Percentiles rank a stretch among this genome's conserved stretches.
Evolutionary conservation across 2,329 filamentous ascomycete species (phyloP).

Genomic region (Gyromitra esculenta): DNA sequence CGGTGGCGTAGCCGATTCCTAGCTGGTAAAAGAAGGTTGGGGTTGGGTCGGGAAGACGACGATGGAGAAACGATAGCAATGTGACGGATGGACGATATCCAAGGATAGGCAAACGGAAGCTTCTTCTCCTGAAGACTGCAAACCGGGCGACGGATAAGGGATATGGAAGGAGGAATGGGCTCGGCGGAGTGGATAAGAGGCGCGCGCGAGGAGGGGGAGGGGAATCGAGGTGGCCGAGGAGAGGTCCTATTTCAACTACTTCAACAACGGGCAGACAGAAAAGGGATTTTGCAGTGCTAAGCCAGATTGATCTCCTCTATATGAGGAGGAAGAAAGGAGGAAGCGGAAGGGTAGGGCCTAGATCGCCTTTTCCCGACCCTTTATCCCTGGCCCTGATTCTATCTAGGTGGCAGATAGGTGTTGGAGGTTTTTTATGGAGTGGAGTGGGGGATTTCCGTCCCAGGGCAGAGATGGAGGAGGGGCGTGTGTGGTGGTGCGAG

Average conservation of each 20-base stretch:
- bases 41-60: conserved; percentile 18
- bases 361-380: conserved; percentile 45
- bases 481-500: conserved; percentile 34
- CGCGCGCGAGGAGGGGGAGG: conserved; percentile 7
- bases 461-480: conserved; percentile 28
- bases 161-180: background rate
- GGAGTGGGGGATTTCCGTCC: conserved; percentile 47
- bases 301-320: conserved; percentile 34
- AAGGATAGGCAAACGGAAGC: conserved; percentile 44
- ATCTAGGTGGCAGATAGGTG: conserved; percentile 13
- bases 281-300: conserved; percentile 32
- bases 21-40: background rate
- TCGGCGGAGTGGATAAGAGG: conserved; percentile 22
- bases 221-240: conserved; percentile 29
- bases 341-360: conserved; percentile 36
- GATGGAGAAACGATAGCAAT: conserved; percentile 17
- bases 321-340: conserved; percentile 18
- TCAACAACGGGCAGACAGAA: conserved; percentile 34
- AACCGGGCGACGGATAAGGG: conserved; percentile 38
- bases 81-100: conserved; percentile 4
- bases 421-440: conserved; percentile 31
- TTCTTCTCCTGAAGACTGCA: conserved; percentile 13
- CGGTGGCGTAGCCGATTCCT: conserved; percentile 15
- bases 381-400: conserved; percentile 47
- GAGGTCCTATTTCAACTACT: conserved; percentile 41